Percentiles rank a stretch among this genome's conserved stretches.
Evolutionary conservation across 805 yeast species (phyloP).

Genomic region (Suhomyces pyralidae): DNA sequence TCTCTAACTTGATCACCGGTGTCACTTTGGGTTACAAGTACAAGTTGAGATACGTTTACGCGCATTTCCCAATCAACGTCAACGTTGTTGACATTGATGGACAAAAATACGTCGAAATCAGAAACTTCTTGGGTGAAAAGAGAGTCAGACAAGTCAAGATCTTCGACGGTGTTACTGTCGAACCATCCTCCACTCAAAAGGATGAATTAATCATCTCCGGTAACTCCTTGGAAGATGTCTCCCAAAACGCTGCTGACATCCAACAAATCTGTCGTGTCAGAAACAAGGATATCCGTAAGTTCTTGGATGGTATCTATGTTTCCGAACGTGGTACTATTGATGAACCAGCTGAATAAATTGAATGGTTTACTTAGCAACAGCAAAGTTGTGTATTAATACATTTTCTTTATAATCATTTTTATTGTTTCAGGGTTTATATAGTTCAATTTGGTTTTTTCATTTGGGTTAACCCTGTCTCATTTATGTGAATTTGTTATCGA

Average conservation of each 20-base stretch:
- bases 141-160: conserved; percentile 86
- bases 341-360: conserved; percentile 48
- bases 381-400: conserved; percentile 21
- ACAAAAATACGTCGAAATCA: conserved; percentile 79
- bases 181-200: conserved; percentile 79
- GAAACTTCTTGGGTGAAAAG: conserved; percentile 99
- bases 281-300: conserved; percentile 99
- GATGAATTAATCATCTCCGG: conserved; percentile 92
- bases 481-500: conserved; percentile 34
- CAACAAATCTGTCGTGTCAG: conserved; percentile 98
- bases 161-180: conserved; percentile 85
- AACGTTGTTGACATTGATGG: conserved; percentile 83
- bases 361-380: neutral
- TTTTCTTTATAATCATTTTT: conserved; percentile 13
- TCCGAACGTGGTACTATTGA: conserved; percentile 88
- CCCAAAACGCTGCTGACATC: conserved; percentile 97
- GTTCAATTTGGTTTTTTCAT: conserved; percentile 17
- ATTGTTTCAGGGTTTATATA: conserved; percentile 22
- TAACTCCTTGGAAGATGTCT: conserved; percentile 95
- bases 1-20: conserved; percentile 94
- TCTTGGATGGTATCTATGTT: conserved; percentile 99
- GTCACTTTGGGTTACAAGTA: conserved; percentile 98
- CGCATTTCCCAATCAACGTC: conserved; percentile 99
- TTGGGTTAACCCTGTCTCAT: conserved; percentile 17
- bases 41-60: conserved; percentile 99